phyloP scores from a whole-genome alignment of 2,329 filamentous ascomycete genomes.

The Ceratocystis cubensis region DNA sequence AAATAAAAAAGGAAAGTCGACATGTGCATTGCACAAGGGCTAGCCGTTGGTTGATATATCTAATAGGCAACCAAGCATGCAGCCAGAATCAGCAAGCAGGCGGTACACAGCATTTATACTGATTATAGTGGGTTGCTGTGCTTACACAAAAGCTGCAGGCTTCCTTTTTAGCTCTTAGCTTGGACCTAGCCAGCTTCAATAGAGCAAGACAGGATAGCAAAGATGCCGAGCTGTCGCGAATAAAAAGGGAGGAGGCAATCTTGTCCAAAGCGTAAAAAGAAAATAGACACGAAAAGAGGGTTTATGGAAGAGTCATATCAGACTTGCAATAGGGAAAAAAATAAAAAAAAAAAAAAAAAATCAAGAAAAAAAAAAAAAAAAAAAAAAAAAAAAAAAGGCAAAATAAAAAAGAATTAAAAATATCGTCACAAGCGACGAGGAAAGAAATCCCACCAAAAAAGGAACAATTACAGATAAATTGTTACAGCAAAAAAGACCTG shows the following conservation, averaged over 20 bases:
- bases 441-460: not conserved
- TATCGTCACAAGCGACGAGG: not conserved
- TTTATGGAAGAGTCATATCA: slow-evolving; percentile 7
- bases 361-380: not conserved
- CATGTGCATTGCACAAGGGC: not conserved
- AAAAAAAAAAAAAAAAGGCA: not conserved
- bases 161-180: slow-evolving; percentile 9
- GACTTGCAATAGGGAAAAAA: not conserved
- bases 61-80: not conserved
- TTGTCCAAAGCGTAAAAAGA: not conserved
- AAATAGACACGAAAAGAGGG: slow-evolving; percentile 6
- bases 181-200: not conserved
- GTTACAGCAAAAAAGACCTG: not conserved
- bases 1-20: not conserved
- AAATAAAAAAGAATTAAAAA: slow-evolving; percentile 9
- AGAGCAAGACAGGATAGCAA: not conserved
- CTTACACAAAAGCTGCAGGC: slow-evolving; percentile 18
- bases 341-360: slow-evolving; percentile 1
- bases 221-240: not conserved
- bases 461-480: not conserved
- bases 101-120: not conserved
- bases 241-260: not conserved
- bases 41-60: not conserved
- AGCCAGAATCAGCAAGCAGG: not conserved
- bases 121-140: slow-evolving; percentile 3